Conservation (phyloP, 2,329 filamentous ascomycete genomes). For the Claviceps monticola region DNA sequence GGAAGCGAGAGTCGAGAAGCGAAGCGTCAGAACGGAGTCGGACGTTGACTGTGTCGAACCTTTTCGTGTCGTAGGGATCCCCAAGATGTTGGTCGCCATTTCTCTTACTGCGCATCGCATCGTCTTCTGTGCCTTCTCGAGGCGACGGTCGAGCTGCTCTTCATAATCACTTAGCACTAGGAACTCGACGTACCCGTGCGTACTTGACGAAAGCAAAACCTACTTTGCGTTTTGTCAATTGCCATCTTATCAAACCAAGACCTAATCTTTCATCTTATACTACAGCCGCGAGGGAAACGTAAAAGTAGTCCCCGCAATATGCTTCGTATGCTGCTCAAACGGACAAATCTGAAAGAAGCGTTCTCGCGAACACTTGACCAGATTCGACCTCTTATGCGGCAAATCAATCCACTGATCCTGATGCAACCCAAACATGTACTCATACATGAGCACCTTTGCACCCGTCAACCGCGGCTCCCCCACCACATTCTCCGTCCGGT, state of each 20-base stretch:
- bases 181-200: too few relatives aligned
- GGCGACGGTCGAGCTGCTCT: too few relatives aligned
- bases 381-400: not conserved
- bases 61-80: too few relatives aligned
- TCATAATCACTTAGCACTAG: too few relatives aligned
- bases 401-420: conserved; percentile 1
- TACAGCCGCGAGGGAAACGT: not conserved
- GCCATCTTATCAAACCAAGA: not conserved
- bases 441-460: not conserved
- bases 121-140: too few relatives aligned
- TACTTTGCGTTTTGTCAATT: not conserved
- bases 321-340: not conserved
- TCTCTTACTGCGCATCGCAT: too few relatives aligned
- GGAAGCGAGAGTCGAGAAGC: too few relatives aligned
- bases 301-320: not conserved
- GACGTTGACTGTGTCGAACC: too few relatives aligned
- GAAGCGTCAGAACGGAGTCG: too few relatives aligned
- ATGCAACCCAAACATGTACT: conserved; percentile 1
- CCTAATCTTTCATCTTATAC: not conserved
- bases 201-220: too few relatives aligned
- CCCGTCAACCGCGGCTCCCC: conserved; percentile 42
- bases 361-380: conserved; percentile 1
- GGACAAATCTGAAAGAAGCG: conserved; percentile 2
- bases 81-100: too few relatives aligned
- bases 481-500: conserved; percentile 40